Conservation (phyloP, 148 eudicot species). For the Rhododendron mucronatum region DNA sequence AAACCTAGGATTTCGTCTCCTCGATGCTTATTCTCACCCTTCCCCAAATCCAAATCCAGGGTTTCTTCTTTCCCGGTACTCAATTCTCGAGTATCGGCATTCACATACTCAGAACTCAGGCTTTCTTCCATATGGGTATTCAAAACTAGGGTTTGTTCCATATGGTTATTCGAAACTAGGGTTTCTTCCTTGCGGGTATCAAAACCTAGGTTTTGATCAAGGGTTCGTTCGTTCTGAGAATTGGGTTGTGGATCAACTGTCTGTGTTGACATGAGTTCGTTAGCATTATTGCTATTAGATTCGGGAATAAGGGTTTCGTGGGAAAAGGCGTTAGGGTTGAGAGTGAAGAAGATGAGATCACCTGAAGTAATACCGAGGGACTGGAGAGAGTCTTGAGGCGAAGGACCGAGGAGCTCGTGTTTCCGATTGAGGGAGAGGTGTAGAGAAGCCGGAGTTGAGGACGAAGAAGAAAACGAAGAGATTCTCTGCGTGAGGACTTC, state of each 20-base stretch:
- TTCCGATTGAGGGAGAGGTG: constrained; percentile 69
- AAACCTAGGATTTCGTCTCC: background rate
- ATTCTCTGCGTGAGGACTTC: constrained; percentile 26
- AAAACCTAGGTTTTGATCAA: background rate
- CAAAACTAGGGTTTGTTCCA: background rate
- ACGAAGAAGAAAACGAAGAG: constrained; percentile 22
- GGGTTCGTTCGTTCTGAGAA: background rate
- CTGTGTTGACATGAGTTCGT: background rate
- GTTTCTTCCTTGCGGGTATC: background rate
- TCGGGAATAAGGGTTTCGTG: background rate
- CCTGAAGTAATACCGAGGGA: constrained; percentile 73
- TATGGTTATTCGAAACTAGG: background rate
- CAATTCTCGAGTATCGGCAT: background rate
- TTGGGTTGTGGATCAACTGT: background rate
- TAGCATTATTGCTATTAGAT: background rate
- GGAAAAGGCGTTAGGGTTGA: constrained; percentile 11
- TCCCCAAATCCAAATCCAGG: background rate
- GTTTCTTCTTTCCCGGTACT: background rate
- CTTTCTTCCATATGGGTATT: background rate
- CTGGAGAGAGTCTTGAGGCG: constrained; percentile 13
- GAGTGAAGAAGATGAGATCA: constrained; percentile 64
- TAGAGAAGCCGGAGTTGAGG: constrained; percentile 35
- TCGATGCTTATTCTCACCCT: background rate
- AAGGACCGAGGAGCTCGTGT: constrained; percentile 46
- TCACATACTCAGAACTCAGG: background rate